Conservation (phyloP, 768 basidiomycete species). For the Tulasnella sp. region DNA sequence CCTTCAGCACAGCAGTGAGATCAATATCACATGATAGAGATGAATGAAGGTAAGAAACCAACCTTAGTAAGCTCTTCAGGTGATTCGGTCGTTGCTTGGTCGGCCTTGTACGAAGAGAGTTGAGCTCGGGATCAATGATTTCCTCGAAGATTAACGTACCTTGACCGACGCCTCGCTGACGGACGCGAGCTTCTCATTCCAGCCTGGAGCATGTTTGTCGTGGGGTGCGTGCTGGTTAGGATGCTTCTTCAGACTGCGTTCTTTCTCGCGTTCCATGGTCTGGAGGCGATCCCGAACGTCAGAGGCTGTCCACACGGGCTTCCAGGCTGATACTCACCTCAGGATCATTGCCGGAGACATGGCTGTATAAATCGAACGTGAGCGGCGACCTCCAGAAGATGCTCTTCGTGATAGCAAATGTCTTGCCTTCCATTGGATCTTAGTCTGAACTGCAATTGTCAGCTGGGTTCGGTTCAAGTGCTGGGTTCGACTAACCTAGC, state of each 20-base stretch:
- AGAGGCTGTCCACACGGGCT: not conserved
- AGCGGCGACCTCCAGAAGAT: not conserved
- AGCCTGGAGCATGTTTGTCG: conserved; percentile 5
- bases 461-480: not conserved
- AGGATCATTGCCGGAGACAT: conserved; percentile 5
- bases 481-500: not conserved
- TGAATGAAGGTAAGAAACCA: not conserved
- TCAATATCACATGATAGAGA: no score
- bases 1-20: not conserved
- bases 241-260: conserved; percentile 2
- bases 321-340: not conserved
- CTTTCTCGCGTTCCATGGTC: conserved; percentile 5
- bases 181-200: conserved; percentile 9
- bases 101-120: not conserved
- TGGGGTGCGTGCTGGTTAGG: not conserved
- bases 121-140: not conserved
- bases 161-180: conserved; percentile 5
- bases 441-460: not conserved
- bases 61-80: not conserved
- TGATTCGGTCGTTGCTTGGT: not conserved
- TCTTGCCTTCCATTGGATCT: not conserved
- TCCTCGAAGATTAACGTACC: not conserved
- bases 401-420: not conserved
- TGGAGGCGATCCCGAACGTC: not conserved
- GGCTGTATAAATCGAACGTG: not conserved